phyloP scores from a whole-genome alignment of 495 filamentous ascomycete species.

The Pyronema domesticum region DNA sequence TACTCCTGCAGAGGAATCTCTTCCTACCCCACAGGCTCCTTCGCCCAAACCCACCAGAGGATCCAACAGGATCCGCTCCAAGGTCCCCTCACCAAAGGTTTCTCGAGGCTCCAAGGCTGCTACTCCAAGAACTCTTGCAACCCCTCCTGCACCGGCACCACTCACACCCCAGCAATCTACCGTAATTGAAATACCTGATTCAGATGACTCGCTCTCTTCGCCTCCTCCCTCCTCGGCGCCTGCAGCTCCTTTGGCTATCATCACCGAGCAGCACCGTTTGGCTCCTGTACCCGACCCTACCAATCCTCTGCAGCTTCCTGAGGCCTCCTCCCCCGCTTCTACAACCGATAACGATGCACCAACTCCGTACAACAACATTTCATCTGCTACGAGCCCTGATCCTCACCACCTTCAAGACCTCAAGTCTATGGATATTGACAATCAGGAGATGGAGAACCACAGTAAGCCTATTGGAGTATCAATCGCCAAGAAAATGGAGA shows the following conservation, averaged over 20 bases:
- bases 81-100: background rate
- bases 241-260: slow-evolving; percentile 2
- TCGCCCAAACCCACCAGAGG: background rate
- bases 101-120: background rate
- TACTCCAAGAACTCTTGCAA: background rate
- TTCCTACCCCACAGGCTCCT: background rate
- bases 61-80: background rate
- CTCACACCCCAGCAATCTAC: too few relatives aligned
- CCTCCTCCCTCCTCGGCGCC: background rate
- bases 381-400: slow-evolving; percentile 25
- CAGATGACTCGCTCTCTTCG: slow-evolving; percentile 4
- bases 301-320: slow-evolving; percentile 1
- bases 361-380: slow-evolving; percentile 14
- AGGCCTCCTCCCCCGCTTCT: slow-evolving; percentile 20
- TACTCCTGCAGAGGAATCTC: background rate
- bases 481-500: background rate
- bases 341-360: slow-evolving; percentile 16
- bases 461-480: background rate
- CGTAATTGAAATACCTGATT: slow-evolving; percentile 11
- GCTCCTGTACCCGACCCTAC: background rate
- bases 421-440: slow-evolving; percentile 5
- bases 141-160: too few relatives aligned
- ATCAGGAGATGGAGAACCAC: background rate
- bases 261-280: slow-evolving; percentile 12
- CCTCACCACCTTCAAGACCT: slow-evolving; percentile 12